Conservation (phyloP, 2,329 filamentous ascomycete species). For the Talaromyces sp. region DNA sequence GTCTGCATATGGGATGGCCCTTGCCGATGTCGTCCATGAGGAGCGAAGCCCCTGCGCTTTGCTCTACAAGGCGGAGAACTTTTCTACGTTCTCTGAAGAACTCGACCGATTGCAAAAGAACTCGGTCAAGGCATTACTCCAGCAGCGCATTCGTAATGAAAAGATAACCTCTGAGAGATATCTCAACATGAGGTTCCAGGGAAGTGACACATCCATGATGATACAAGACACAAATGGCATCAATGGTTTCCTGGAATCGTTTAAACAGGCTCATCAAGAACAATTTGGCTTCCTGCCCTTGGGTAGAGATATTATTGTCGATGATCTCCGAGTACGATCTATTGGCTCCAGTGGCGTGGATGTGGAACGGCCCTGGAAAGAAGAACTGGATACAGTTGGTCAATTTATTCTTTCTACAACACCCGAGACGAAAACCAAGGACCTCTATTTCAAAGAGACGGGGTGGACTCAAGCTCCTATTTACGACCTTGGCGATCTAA, state of each 20-base stretch:
- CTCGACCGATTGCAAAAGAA: background rate
- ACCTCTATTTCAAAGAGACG: background rate
- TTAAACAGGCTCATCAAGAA: conserved; percentile 55
- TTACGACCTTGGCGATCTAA: conserved; percentile 2
- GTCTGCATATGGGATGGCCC: background rate
- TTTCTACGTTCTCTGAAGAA: background rate
- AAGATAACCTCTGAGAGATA: background rate
- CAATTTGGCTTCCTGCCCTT: conserved; percentile 77
- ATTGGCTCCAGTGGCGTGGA: conserved; percentile 1
- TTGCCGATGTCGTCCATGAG: background rate
- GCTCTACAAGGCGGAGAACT: background rate
- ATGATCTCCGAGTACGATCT: conserved; percentile 68
- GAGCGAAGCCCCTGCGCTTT: background rate
- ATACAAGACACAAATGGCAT: background rate
- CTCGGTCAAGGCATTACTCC: background rate
- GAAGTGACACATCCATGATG: background rate
- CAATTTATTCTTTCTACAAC: background rate
- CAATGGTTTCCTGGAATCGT: background rate
- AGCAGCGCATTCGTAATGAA: background rate
- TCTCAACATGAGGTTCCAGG: background rate
- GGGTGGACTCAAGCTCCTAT: conserved; percentile 1
- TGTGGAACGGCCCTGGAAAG: background rate
- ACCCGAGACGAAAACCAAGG: conserved; percentile 6
- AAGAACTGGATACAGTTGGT: conserved; percentile 3
- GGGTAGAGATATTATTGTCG: conserved; percentile 74